Percentiles rank a stretch among this genome's conserved stretches.
Evolutionary conservation across 768 basidiomycete species (phyloP).

Genomic region (Auricularia sp.): DNA sequence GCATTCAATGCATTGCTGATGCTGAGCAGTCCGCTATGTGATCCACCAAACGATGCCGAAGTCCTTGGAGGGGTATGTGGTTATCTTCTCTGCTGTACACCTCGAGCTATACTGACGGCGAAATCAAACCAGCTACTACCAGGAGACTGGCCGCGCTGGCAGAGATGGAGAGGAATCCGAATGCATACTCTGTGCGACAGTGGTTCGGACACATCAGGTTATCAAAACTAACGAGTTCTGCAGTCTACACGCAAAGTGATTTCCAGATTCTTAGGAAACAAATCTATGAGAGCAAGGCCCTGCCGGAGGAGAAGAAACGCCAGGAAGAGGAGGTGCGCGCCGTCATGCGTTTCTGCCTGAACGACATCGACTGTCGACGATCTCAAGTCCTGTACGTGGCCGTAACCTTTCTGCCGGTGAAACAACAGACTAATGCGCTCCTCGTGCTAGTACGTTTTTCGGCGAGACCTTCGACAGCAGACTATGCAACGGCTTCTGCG

Average conservation of each 20-base stretch:
- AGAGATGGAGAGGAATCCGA: slow-evolving; percentile 77
- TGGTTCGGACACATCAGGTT: background rate
- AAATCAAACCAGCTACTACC: slow-evolving; percentile 53
- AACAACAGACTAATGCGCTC: too few species aligned
- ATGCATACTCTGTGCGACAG: slow-evolving; percentile 74
- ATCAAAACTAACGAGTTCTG: background rate
- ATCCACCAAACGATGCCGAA: slow-evolving; percentile 80
- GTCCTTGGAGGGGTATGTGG: slow-evolving; percentile 66
- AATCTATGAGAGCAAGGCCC: slow-evolving; percentile 47
- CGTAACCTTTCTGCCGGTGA: too few species aligned
- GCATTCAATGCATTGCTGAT: background rate
- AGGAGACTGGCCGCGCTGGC: slow-evolving; percentile 95
- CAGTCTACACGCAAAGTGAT: slow-evolving; percentile 62
- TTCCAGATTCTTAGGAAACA: slow-evolving; percentile 42
- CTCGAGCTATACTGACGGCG: slow-evolving; percentile 1
- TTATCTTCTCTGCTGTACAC: background rate
- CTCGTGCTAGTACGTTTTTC: slow-evolving; percentile 39
- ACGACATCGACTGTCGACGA: slow-evolving; percentile 79
- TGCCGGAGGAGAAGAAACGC: slow-evolving; percentile 49
- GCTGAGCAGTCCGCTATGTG: slow-evolving; percentile 71
- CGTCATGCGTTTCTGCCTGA: slow-evolving; percentile 72
- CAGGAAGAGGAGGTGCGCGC: slow-evolving; percentile 53
- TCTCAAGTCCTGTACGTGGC: slow-evolving; percentile 57
- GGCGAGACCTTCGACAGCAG: slow-evolving; percentile 64
- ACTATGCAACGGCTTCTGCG: slow-evolving; percentile 63